phyloP scores from a whole-genome alignment of 129 eudicot genomes.

The Flaveria linearis region DNA sequence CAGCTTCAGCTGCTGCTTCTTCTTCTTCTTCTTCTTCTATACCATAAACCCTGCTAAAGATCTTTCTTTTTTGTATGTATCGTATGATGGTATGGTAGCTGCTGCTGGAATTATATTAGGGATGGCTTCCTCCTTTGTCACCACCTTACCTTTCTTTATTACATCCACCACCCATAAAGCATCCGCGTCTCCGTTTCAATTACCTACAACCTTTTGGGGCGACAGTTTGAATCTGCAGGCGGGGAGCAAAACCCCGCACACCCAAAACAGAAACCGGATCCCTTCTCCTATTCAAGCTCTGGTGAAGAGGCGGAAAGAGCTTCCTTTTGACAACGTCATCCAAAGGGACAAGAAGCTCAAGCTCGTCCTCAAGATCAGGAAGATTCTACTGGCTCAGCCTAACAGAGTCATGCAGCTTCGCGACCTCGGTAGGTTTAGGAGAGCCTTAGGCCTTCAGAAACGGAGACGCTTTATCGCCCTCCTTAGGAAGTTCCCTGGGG shows the following conservation, averaged over 20 bases:
- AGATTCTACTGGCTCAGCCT: slow-evolving; percentile 67
- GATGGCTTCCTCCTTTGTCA: slow-evolving; percentile 41
- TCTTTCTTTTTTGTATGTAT: no score
- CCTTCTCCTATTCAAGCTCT: slow-evolving; percentile 53
- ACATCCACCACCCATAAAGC: slow-evolving; percentile 38
- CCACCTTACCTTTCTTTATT: slow-evolving; percentile 57
- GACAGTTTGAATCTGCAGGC: slow-evolving; percentile 28
- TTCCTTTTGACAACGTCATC: slow-evolving; percentile 87
- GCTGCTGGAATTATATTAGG: no score
- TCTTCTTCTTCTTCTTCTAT: no score
- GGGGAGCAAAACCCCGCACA: background rate
- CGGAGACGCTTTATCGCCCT: slow-evolving; percentile 72
- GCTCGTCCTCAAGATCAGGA: slow-evolving; percentile 71
- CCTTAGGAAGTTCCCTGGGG: slow-evolving; percentile 78
- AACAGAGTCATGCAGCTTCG: slow-evolving; percentile 78
- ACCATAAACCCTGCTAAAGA: no score
- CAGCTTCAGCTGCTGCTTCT: no score
- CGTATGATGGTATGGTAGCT: no score
- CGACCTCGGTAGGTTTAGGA: slow-evolving; percentile 81
- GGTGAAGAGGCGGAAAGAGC: slow-evolving; percentile 93
- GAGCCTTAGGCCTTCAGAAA: slow-evolving; percentile 70
- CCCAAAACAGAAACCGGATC: slow-evolving; percentile 38
- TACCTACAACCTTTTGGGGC: slow-evolving; percentile 52
- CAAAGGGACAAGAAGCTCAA: slow-evolving; percentile 94
- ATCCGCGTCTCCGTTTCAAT: background rate